Percentiles rank a stretch among this genome's conserved stretches.
phyloP scores from a whole-genome alignment of 106 monocot species.

The Allium cepa region DNA sequence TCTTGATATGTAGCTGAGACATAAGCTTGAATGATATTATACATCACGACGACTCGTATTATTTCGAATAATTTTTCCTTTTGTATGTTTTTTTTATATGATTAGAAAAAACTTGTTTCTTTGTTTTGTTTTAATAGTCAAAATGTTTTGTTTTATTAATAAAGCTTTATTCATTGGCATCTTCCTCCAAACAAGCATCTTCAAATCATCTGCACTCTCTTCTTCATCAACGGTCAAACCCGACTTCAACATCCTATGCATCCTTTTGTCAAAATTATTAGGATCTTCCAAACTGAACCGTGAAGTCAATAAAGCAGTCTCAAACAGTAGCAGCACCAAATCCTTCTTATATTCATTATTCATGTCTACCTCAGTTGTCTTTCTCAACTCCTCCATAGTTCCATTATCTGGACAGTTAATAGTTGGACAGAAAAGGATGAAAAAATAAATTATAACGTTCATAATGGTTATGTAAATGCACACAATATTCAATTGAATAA shows the following conservation, averaged over 20 bases:
- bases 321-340: constrained; percentile 25
- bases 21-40: too few relatives aligned
- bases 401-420: constrained; percentile 33
- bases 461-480: too few relatives aligned
- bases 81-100: too few relatives aligned
- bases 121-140: too few relatives aligned
- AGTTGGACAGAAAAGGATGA: too few relatives aligned
- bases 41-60: too few relatives aligned
- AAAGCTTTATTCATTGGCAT: constrained; percentile 25
- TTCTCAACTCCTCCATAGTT: constrained; percentile 30
- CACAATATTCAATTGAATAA: too few relatives aligned
- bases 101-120: too few relatives aligned
- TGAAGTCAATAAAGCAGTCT: constrained; percentile 20
- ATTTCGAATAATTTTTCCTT: too few relatives aligned
- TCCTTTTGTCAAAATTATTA: constrained; percentile 29
- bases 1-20: too few relatives aligned
- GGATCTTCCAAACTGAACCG: constrained; percentile 20
- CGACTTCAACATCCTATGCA: constrained; percentile 34
- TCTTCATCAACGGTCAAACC: constrained; percentile 32
- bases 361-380: constrained; percentile 25
- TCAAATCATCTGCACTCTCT: constrained; percentile 5
- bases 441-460: too few relatives aligned
- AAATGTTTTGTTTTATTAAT: too few relatives aligned
- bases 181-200: constrained; percentile 25
- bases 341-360: constrained; percentile 34